Evolutionary conservation across 2,329 filamentous ascomycete genomes (phyloP).

Genomic region (Microcyclospora pomicola): DNA sequence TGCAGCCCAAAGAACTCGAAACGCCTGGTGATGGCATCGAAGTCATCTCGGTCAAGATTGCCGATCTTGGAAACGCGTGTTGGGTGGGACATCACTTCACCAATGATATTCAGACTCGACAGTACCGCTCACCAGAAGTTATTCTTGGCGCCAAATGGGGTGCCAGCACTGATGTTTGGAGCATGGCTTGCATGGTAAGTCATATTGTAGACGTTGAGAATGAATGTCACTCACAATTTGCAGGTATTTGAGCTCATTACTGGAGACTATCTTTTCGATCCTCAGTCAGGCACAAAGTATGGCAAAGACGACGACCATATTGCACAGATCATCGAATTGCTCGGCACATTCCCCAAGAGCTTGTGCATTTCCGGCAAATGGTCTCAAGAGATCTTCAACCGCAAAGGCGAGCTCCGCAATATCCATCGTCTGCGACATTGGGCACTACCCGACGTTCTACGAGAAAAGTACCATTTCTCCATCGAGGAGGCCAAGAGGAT

Average conservation of each 20-base stretch:
- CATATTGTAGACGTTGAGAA: too few relatives aligned
- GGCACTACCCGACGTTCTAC: constrained; percentile 82
- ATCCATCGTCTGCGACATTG: constrained; percentile 94
- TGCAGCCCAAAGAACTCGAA: constrained; percentile 44
- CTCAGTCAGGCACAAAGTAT: constrained; percentile 96
- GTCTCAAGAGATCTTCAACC: constrained; percentile 97
- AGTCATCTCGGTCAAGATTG: constrained; percentile 96
- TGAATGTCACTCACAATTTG: constrained; percentile 7
- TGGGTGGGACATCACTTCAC: constrained; percentile 99
- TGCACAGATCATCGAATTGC: constrained; percentile 92
- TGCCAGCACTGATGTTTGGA: constrained; percentile 98
- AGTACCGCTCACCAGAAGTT: constrained; percentile 94
- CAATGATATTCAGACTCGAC: constrained; percentile 95
- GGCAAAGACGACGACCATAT: constrained; percentile 99
- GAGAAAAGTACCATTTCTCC: constrained; percentile 93
- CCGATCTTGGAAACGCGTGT: constrained; percentile 93
- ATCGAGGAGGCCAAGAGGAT: constrained; percentile 68
- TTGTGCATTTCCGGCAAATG: constrained; percentile 88
- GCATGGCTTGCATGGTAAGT: constrained; percentile 94
- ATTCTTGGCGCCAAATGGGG: constrained; percentile 97
- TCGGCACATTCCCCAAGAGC: constrained; percentile 85
- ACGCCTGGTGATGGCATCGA: constrained; percentile 47
- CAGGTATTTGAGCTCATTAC: constrained; percentile 96
- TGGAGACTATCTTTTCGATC: constrained; percentile 95
- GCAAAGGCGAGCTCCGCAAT: constrained; percentile 91